phyloP scores from a whole-genome alignment of 331 rosid species.

The Malus hybrid region DNA sequence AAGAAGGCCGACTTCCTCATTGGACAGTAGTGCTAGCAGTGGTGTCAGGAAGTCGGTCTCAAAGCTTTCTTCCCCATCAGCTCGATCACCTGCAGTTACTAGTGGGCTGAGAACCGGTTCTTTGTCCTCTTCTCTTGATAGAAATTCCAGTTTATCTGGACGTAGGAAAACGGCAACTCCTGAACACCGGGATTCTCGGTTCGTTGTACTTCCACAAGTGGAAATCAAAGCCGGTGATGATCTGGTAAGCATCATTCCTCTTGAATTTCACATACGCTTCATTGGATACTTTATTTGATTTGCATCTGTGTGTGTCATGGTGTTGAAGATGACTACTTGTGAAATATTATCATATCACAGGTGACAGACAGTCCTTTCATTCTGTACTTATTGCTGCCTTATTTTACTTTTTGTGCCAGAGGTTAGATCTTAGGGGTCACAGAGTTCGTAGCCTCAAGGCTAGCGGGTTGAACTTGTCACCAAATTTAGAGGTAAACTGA shows the following conservation, averaged over 20 bases:
- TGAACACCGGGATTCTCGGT: conserved; percentile 64
- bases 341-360: background rate
- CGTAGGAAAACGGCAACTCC: conserved; percentile 56
- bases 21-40: conserved; percentile 52
- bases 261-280: background rate
- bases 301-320: background rate
- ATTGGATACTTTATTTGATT: background rate
- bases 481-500: conserved; percentile 78
- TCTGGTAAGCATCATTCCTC: conserved; percentile 47
- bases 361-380: background rate
- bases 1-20: conserved; percentile 37
- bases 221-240: conserved; percentile 88
- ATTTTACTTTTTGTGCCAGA: conserved; percentile 35
- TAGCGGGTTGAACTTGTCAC: conserved; percentile 82
- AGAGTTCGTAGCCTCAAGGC: conserved; percentile 89
- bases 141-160: conserved; percentile 27
- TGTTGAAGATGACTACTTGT: background rate
- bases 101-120: conserved; percentile 53
- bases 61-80: conserved; percentile 54
- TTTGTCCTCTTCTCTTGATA: conserved; percentile 36
- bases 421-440: conserved; percentile 98
- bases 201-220: conserved; percentile 80
- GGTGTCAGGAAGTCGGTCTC: conserved; percentile 52
- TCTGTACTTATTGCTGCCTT: conserved; percentile 8
- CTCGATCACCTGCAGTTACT: conserved; percentile 47